Percentiles rank a stretch among this genome's conserved stretches.
Evolutionary conservation across 1,284 basidiomycete genomes (phyloP).

Genomic region (Vanrija sp.): DNA sequence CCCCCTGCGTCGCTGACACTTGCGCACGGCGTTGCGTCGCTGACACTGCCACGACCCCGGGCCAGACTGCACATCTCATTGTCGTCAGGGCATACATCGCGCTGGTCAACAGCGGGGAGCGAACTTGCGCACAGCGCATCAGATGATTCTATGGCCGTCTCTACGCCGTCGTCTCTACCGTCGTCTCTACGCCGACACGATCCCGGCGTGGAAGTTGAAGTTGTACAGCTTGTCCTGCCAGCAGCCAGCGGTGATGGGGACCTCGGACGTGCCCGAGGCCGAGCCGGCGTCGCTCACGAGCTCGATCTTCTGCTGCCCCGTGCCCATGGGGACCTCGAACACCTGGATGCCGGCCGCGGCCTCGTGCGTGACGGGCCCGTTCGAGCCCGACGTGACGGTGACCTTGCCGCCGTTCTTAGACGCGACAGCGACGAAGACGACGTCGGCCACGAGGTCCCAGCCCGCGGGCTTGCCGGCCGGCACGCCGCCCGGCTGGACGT

Average conservation of each 20-base stretch:
- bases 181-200: not conserved
- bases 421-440: constrained; percentile 43
- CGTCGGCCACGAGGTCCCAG: constrained; percentile 30
- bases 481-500: too few relatives aligned
- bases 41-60: too few relatives aligned
- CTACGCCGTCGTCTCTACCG: too few relatives aligned
- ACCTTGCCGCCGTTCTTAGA: constrained; percentile 37
- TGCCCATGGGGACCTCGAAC: constrained; percentile 38
- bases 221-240: constrained; percentile 45
- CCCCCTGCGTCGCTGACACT: too few relatives aligned
- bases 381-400: constrained; percentile 40
- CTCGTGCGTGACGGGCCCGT: constrained; percentile 23
- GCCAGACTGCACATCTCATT: too few relatives aligned
- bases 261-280: constrained; percentile 16
- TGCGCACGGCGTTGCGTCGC: too few relatives aligned
- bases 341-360: constrained; percentile 36
- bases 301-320: constrained; percentile 36
- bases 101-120: too few relatives aligned
- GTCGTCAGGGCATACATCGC: too few relatives aligned
- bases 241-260: constrained; percentile 29
- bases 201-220: constrained; percentile 43
- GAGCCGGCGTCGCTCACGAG: constrained; percentile 20
- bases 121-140: too few relatives aligned
- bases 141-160: too few relatives aligned
- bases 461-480: constrained; percentile 1